Evolutionary conservation across 2,329 filamentous ascomycete genomes (phyloP).

Genomic region (Aureobasidium lini): DNA sequence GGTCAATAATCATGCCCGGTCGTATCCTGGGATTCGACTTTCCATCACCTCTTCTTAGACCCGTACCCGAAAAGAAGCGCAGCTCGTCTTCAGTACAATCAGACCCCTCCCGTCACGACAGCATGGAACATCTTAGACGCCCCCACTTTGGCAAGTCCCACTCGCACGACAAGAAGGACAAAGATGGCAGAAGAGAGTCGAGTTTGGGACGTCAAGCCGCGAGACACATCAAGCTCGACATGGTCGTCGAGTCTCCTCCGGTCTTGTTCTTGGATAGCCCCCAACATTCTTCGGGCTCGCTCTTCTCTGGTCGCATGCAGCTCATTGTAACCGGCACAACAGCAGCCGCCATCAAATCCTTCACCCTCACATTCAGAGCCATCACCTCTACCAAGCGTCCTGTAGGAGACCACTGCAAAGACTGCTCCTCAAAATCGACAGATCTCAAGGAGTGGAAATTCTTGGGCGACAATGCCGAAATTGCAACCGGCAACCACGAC

Average conservation of each 20-base stretch:
- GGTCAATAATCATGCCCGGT: conserved; percentile 23
- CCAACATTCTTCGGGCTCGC: conserved; percentile 68
- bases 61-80: conserved; percentile 16
- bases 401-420: conserved; percentile 67
- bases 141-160: conserved; percentile 21
- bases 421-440: conserved; percentile 64
- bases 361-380: conserved; percentile 65
- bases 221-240: conserved; percentile 46
- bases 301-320: conserved; percentile 77
- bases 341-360: conserved; percentile 55
- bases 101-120: conserved; percentile 17
- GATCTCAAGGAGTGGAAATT: conserved; percentile 77
- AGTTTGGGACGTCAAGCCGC: conserved; percentile 23
- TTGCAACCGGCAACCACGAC: conserved; percentile 48
- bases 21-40: conserved; percentile 28
- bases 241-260: conserved; percentile 76
- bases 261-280: conserved; percentile 74
- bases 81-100: conserved; percentile 15
- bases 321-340: conserved; percentile 62
- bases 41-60: conserved; percentile 16
- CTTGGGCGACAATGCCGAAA: conserved; percentile 42
- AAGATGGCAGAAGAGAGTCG: conserved; percentile 15
- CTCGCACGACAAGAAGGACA: conserved; percentile 20
- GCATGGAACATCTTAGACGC: conserved; percentile 31
- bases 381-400: conserved; percentile 73